Conservation (phyloP, 2,329 filamentous ascomycete species). For the Pyricularia sp. region DNA sequence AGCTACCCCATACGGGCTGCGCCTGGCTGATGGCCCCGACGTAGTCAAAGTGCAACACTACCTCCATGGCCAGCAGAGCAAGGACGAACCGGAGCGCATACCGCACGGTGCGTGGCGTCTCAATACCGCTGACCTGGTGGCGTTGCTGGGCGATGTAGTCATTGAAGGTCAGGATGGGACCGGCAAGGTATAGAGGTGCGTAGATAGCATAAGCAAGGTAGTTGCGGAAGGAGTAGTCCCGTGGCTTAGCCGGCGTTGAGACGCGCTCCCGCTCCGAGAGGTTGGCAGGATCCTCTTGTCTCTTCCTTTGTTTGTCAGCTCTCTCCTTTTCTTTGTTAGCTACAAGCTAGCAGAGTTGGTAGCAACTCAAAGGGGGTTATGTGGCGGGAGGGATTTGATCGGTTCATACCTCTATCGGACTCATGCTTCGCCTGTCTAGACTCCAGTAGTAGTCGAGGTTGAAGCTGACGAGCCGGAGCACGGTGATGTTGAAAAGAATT, state of each 20-base stretch:
- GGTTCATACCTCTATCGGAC: conserved; percentile 67
- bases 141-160: conserved; percentile 87
- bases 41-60: conserved; percentile 87
- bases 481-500: conserved; percentile 94
- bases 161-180: conserved; percentile 94
- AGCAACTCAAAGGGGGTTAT: not conserved
- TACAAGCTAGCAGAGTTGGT: not conserved
- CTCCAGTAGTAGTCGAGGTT: conserved; percentile 98
- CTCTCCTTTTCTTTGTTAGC: conserved; percentile 87
- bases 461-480: conserved; percentile 88
- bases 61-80: conserved; percentile 78
- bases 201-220: conserved; percentile 88
- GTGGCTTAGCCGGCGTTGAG: conserved; percentile 58
- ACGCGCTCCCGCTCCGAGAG: conserved; percentile 87
- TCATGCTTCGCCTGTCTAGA: conserved; percentile 51
- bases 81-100: conserved; percentile 79
- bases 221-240: conserved; percentile 73
- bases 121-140: conserved; percentile 64
- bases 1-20: conserved; percentile 68
- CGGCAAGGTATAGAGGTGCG: conserved; percentile 83
- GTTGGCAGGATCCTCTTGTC: conserved; percentile 79
- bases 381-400: conserved; percentile 6
- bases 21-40: conserved; percentile 85
- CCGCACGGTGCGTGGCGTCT: conserved; percentile 58
- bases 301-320: conserved; percentile 83